These are phyloP conservation scores for Mucor circinelloides DNA, from an alignment of 371 early-diverging fungal species.

Conservation along the genomic window DNA sequence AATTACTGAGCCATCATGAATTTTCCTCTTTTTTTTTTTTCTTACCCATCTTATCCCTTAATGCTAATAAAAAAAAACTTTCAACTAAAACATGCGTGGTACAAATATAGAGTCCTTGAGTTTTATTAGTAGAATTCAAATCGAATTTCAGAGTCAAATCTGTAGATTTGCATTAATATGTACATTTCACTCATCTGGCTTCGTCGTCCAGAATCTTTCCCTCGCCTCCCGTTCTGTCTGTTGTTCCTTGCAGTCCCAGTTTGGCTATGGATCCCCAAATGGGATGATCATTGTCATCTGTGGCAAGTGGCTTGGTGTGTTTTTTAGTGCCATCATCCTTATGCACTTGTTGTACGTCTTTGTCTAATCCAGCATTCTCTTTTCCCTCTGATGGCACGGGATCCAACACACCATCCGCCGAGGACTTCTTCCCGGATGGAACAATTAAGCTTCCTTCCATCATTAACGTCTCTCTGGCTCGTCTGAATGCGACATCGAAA, in stretches of 20 bases:
- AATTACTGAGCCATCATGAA: background rate
- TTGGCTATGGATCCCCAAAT: conserved; percentile 15
- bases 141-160: too few relatives aligned
- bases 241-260: conserved; percentile 20
- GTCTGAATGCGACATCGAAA: conserved; percentile 47
- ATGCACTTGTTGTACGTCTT: conserved; percentile 4
- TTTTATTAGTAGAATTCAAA: too few relatives aligned
- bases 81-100: background rate
- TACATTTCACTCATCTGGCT: conserved; percentile 1
- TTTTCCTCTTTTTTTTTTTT: background rate
- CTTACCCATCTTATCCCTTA: background rate
- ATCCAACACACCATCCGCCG: conserved; percentile 11
- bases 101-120: too few relatives aligned
- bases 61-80: background rate
- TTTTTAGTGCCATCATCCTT: background rate
- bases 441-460: conserved; percentile 17
- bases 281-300: background rate
- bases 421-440: background rate
- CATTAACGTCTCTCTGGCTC: conserved; percentile 49
- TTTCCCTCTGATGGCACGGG: conserved; percentile 5
- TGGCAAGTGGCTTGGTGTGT: background rate
- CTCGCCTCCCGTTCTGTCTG: conserved; percentile 19
- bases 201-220: conserved; percentile 4
- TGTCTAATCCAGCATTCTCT: background rate
- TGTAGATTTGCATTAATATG: background rate